Conservation (phyloP, 768 basidiomycete species). For the Pleurotus salmoneostramineus region DNA sequence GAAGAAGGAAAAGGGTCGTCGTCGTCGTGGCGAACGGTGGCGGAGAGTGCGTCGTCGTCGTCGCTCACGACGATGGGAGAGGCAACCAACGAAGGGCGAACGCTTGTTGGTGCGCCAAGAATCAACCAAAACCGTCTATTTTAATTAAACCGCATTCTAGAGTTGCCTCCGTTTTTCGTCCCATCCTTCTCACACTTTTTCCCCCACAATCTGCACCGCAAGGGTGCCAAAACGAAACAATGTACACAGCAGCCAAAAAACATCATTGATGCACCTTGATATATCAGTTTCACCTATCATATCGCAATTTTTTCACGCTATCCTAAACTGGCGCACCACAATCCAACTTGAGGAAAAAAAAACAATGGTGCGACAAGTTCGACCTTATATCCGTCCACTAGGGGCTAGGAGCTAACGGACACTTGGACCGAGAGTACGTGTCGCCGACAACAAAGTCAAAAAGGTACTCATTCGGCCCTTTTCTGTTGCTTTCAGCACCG, state of each 20-base stretch:
- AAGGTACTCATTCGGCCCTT: conserved; percentile 21
- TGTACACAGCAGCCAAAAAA: neutral
- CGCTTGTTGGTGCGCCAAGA: conserved; percentile 6
- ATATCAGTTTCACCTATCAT: neutral
- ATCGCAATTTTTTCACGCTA: neutral
- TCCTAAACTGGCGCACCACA: no score
- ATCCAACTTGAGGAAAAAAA: no score
- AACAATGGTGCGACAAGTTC: no score
- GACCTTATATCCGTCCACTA: no score
- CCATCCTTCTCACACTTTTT: neutral
- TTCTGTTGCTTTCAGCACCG: conserved; percentile 60
- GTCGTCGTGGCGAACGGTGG: conserved; percentile 7
- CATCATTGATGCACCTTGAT: neutral
- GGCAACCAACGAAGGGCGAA: conserved; percentile 1
- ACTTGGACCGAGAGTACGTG: no score
- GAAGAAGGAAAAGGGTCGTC: neutral
- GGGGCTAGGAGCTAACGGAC: no score
- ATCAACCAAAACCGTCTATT: conserved; percentile 3
- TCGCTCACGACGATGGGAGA: conserved; percentile 8
- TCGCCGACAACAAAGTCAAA: neutral
- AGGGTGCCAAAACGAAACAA: neutral
- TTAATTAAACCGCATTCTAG: conserved; percentile 4
- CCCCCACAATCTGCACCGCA: conserved; percentile 3
- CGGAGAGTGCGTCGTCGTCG: conserved; percentile 1
- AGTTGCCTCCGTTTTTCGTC: conserved; percentile 1